Base-by-base conservation (phyloP, 208 protist genomes). In the Blastocrithidia nonstop region DNA sequence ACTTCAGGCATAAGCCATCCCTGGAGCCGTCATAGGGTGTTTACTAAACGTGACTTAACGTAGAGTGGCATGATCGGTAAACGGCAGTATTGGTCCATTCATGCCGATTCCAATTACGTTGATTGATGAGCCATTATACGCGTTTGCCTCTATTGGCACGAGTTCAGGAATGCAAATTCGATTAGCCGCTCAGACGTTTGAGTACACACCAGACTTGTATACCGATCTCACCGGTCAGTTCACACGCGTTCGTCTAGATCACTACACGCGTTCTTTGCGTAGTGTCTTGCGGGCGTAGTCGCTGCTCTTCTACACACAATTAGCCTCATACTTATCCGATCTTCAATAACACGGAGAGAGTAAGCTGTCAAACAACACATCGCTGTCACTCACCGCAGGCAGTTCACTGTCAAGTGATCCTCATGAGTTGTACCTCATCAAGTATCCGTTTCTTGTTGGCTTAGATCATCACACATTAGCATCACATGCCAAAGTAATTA, bases 201-300 rank as follows among this genome's bases (percentile, higher is more conserved):
- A 66, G 50, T 88, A 88, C 62, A 75, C 66, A 9, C 84, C 84
- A 9, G 79, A 85, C 47, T 66, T 61, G 48, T 93, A 84, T 55
- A 85, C 66, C 5, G 84, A 93, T 48, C 55, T 93, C 27, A 66
- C 67, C 13, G 72, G 67, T 13, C 70, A 66, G 22, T 71, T 71
- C 47, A 56, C 71, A 9, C 71, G 74, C 1, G 63, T 83, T 26
- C 45, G 66, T 9, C 63, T 89, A 20, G 48, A 57, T 42, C 28
- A 19, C 21, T 82, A 71, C 40, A 50, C 77, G 45, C 43, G 50
- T 4, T 13, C 6, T 13, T 26, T 59, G 41, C 61, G 63, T 17
- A 85, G 74, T 49, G 32, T 43, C 19, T 52, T 90, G 28, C 64
- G 67, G 8, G 43, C 54, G 48, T 69, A 69, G 41, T 52, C 74